These are phyloP conservation scores for Xylaria longipes DNA, from an alignment of 495 filamentous ascomycete genomes.

Conservation along the genomic window DNA sequence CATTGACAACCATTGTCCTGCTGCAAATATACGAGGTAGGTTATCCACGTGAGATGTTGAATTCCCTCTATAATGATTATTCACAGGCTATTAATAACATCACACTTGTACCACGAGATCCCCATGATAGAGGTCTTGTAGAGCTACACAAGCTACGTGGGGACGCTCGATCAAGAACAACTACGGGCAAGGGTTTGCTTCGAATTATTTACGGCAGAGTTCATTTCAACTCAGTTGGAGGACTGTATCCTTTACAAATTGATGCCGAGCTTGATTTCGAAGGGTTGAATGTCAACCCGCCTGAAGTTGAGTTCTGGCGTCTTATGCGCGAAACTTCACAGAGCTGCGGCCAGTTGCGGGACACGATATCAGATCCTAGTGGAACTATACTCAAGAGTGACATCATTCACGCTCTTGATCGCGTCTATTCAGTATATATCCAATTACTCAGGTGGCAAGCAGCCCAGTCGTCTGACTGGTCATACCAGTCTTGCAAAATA, in stretches of 20 bases:
- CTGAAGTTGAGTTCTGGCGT: constrained; percentile 1
- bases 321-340: constrained; percentile 7
- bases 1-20: neutral
- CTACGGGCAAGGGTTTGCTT: neutral
- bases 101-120: neutral
- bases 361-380: neutral
- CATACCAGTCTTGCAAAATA: constrained; percentile 1
- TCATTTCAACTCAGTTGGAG: constrained; percentile 6
- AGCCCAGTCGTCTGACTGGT: neutral
- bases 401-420: neutral
- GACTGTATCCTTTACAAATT: neutral
- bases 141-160: neutral
- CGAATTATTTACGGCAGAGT: neutral
- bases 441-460: neutral
- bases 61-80: neutral
- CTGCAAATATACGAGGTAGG: constrained; percentile 15
- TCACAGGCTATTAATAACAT: neutral
- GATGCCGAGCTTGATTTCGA: neutral
- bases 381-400: neutral
- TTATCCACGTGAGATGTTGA: neutral
- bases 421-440: neutral
- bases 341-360: neutral
- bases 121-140: neutral
- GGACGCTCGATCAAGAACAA: neutral
- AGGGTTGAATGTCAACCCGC: neutral